Evolutionary conservation across 1,284 basidiomycete species (phyloP).

Genomic region (Rhodotorula sp.): DNA sequence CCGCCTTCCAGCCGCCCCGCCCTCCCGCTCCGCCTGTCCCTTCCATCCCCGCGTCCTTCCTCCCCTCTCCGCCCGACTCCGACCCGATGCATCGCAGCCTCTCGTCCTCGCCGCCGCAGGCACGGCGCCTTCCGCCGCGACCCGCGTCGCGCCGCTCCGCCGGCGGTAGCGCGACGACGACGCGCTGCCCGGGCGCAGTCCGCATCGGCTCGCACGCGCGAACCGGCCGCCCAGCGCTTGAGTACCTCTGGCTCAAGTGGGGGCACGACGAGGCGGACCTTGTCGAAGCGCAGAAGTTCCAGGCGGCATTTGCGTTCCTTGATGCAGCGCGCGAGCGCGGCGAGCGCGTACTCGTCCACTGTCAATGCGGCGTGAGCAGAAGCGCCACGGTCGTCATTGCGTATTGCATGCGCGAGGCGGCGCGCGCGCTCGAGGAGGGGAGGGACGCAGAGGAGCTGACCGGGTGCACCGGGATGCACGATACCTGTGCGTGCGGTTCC

Average conservation of each 20-base stretch:
- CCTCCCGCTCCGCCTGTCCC: constrained; percentile 16
- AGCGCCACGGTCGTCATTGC: constrained; percentile 92
- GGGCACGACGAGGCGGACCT: constrained; percentile 86
- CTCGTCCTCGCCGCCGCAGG: constrained; percentile 1
- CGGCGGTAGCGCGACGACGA: background rate
- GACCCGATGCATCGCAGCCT: constrained; percentile 3
- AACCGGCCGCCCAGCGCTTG: constrained; percentile 70
- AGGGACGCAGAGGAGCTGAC: constrained; percentile 28
- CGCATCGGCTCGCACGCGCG: constrained; percentile 57
- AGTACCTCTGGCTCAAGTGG: constrained; percentile 92
- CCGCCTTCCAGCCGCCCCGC: constrained; percentile 50
- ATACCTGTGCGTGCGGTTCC: constrained; percentile 75
- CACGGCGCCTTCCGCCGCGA: constrained; percentile 14
- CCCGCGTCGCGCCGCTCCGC: background rate
- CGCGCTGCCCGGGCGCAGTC: constrained; percentile 9
- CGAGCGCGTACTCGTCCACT: constrained; percentile 80
- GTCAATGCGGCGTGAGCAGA: constrained; percentile 93
- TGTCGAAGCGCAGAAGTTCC: constrained; percentile 54
- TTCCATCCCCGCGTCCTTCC: constrained; percentile 11
- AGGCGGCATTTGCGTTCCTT: constrained; percentile 64
- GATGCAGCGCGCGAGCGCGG: constrained; percentile 72
- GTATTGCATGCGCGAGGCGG: constrained; percentile 90
- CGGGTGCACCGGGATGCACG: constrained; percentile 72
- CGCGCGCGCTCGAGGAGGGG: constrained; percentile 59
- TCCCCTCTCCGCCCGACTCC: constrained; percentile 3